Evolutionary conservation across 129 eudicot genomes (phyloP), one percentile per base, ranked within the genome.

Genomic region (Centella asiatica): DNA sequence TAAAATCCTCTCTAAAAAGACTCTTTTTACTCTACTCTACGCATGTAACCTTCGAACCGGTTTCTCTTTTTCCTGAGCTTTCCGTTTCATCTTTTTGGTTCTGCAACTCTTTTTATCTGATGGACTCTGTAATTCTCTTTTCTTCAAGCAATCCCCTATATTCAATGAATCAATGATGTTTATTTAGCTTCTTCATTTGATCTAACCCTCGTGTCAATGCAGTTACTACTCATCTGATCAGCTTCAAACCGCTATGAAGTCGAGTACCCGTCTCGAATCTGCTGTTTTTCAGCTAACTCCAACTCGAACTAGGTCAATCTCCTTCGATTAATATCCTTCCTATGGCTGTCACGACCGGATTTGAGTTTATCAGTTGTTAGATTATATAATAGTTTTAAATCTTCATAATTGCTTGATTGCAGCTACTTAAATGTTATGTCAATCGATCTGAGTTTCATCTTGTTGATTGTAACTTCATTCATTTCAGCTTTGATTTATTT

Each of bases 281-380:
- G 87, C 68, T 71, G 68, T 83, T 50, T 90, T 90, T 60, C 95
- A 90, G 71, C 97, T 90, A 75, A 90, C 97, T 19, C 97, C 97
- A 10, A 90, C 97, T 60, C 77, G 97, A 72, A 90, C 97, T 17
- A 83, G 97, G 97, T 90, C 32, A 49, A 15, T 65, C 0, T 25
- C 52, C 31, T 18, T 39, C 27, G 10, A 18, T 64, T 12, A 47
- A 2, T 66, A 6, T 0, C n/a, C 4, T 48, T 48, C 54, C 22
- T 18, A 44, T 1, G 10, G 15, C 5, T 54, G 19, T 17, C 29
- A 29, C 62, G 32, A 19, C 32, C n/a, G n/a, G 2, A 10, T 42
- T 42, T 42, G 13, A 11, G 47, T 42, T 42, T 14, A 11, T 12
- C 47, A 11, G 47, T 11, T 42, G 47, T 42, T 12, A 11, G 17